These are phyloP conservation scores for Arabidopsis arenosa DNA, from an alignment of 345 rosid genomes.

Conservation along the genomic window DNA sequence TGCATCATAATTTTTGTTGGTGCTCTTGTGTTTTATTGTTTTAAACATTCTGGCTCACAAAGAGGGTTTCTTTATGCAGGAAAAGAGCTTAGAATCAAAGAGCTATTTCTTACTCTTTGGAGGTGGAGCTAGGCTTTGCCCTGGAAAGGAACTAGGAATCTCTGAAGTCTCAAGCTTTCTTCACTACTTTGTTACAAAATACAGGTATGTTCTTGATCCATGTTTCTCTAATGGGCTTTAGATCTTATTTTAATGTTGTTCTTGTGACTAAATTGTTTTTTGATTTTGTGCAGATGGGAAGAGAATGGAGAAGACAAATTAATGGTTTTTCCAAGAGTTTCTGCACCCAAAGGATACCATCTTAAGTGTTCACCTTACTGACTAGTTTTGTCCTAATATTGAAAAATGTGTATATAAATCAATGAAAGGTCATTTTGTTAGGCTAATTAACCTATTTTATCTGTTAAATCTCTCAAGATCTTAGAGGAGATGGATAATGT, in stretches of 20 bases:
- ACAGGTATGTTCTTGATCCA: conserved; percentile 53
- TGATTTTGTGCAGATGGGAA: conserved; percentile 74
- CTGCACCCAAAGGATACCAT: conserved; percentile 91
- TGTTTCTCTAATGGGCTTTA: not conserved
- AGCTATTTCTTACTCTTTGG: conserved; percentile 73
- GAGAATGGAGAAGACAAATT: conserved; percentile 75
- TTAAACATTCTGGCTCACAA: conserved; percentile 15
- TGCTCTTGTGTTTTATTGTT: conserved; percentile 4
- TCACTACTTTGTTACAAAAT: conserved; percentile 87
- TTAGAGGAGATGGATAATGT: conserved; percentile 31
- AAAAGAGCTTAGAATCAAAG: conserved; percentile 65
- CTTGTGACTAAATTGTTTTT: conserved; percentile 9
- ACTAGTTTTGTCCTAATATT: conserved; percentile 32
- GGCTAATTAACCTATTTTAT: conserved; percentile 24
- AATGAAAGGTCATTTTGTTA: conserved; percentile 3
- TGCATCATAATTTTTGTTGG: not conserved
- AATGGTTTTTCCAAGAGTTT: conserved; percentile 89
- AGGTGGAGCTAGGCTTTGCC: conserved; percentile 90
- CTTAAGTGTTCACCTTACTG: conserved; percentile 66
- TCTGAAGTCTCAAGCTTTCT: conserved; percentile 88
- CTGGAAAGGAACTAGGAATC: conserved; percentile 93
- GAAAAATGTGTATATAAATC: conserved; percentile 24
- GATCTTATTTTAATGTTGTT: not conserved
- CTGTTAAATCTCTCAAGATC: conserved; percentile 23
- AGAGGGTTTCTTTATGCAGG: conserved; percentile 51